These are phyloP conservation scores for Lepidium didymum DNA, from an alignment of 345 rosid genomes.

Conservation along the genomic window DNA sequence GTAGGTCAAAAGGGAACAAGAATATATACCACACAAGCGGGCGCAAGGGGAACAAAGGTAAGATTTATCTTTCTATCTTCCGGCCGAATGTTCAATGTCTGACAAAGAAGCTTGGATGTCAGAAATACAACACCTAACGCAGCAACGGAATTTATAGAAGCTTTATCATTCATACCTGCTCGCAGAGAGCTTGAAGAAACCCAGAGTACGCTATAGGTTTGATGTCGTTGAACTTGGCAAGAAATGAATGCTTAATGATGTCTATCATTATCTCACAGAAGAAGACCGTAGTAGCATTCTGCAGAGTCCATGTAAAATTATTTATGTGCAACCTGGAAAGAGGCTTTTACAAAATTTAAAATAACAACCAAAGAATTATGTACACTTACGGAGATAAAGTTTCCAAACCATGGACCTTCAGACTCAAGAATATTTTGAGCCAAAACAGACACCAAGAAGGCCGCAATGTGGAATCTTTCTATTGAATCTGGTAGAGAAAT, in stretches of 20 bases:
- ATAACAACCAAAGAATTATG: not conserved
- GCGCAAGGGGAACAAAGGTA: constrained; percentile 86
- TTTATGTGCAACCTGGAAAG: constrained; percentile 20
- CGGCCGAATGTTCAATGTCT: constrained; percentile 71
- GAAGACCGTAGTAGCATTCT: constrained; percentile 87
- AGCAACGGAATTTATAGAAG: not conserved
- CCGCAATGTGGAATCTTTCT: constrained; percentile 91
- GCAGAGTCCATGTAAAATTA: constrained; percentile 30
- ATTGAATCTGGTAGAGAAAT: constrained; percentile 63
- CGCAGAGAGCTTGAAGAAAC: constrained; percentile 97
- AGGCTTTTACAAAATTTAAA: not conserved
- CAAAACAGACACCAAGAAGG: constrained; percentile 81
- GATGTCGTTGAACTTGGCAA: constrained; percentile 90
- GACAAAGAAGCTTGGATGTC: constrained; percentile 7
- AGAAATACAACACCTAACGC: not conserved
- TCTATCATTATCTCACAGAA: constrained; percentile 79
- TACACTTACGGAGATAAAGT: constrained; percentile 69
- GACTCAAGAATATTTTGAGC: constrained; percentile 94
- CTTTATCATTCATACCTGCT: constrained; percentile 49
- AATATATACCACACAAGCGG: constrained; percentile 90
- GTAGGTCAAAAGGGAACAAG: not conserved
- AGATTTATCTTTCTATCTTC: constrained; percentile 63
- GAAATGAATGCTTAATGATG: constrained; percentile 94
- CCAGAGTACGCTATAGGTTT: constrained; percentile 91
- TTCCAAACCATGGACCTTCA: constrained; percentile 94